Conservation (phyloP, 2,329 filamentous ascomycete genomes). For the Madurella mycetomatis region DNA sequence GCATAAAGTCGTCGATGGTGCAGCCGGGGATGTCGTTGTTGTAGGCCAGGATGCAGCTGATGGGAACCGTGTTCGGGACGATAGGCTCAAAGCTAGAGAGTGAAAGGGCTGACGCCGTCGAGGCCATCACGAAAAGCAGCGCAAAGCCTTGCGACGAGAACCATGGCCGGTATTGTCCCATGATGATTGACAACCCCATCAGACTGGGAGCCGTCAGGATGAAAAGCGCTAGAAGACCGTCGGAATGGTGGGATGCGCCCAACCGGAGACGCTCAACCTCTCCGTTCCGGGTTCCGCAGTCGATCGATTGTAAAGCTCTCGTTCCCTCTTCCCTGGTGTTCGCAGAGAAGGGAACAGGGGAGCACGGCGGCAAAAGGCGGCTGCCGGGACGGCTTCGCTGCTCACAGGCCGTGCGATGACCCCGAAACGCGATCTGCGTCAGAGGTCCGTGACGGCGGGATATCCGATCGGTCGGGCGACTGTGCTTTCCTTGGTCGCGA, state of each 20-base stretch:
- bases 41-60: slow-evolving; percentile 40
- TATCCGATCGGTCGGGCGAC: slow-evolving; percentile 19
- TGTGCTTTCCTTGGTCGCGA: neutral
- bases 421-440: slow-evolving; percentile 21
- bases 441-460: slow-evolving; percentile 11
- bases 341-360: neutral
- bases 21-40: slow-evolving; percentile 39
- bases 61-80: slow-evolving; percentile 33
- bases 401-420: slow-evolving; percentile 6
- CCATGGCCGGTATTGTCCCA: slow-evolving; percentile 9
- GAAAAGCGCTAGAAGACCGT: neutral
- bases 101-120: slow-evolving; percentile 29
- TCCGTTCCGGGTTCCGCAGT: slow-evolving; percentile 4
- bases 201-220: slow-evolving; percentile 1
- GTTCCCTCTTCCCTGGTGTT: neutral
- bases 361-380: neutral
- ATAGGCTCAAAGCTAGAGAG: slow-evolving; percentile 41
- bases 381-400: neutral
- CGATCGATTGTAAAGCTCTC: neutral
- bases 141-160: slow-evolving; percentile 5
- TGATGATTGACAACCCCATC: slow-evolving; percentile 3
- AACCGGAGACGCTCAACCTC: neutral
- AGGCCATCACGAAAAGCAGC: slow-evolving; percentile 21
- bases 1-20: slow-evolving; percentile 33
- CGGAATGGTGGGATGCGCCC: neutral